phyloP scores from a whole-genome alignment of 495 filamentous ascomycete species.

The Penicillium salamii region DNA sequence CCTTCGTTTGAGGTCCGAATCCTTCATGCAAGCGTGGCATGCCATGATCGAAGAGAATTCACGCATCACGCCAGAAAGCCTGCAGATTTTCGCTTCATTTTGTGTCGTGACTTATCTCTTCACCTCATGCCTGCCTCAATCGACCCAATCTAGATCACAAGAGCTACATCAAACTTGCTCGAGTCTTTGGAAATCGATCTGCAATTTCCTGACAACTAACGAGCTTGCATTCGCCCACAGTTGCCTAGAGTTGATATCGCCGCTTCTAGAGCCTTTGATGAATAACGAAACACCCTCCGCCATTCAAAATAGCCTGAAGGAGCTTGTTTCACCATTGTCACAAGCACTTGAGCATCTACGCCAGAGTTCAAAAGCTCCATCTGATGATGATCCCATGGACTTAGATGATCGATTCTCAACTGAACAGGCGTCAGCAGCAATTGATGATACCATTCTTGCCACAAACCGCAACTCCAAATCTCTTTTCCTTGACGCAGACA shows the following conservation, averaged over 20 bases:
- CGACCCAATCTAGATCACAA: conserved; percentile 22
- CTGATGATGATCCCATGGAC: conserved; percentile 64
- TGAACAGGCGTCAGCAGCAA: conserved; percentile 42
- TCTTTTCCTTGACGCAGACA: conserved; percentile 26
- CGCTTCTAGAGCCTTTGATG: conserved; percentile 25
- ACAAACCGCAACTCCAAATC: conserved; percentile 29
- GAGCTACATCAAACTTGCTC: conserved; percentile 31
- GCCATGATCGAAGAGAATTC: conserved; percentile 36
- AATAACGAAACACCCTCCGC: conserved; percentile 10
- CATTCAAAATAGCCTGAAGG: conserved; percentile 19
- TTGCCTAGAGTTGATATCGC: conserved; percentile 34
- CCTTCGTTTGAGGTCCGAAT: conserved; percentile 41
- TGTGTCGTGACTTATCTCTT: conserved; percentile 37
- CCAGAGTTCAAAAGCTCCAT: conserved; percentile 19
- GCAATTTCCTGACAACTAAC: conserved; percentile 29
- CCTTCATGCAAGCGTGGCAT: conserved; percentile 45
- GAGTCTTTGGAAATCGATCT: conserved; percentile 35
- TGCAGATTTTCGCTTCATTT: conserved; percentile 47
- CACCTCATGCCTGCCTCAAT: conserved; percentile 32
- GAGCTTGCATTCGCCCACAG: conserved; percentile 27
- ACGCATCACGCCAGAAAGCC: conserved; percentile 43
- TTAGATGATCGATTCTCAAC: conserved; percentile 69
- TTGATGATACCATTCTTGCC: conserved; percentile 22
- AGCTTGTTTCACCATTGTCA: conserved; percentile 29
- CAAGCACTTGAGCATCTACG: conserved; percentile 43